phyloP scores from a whole-genome alignment of 441 rosid species.

The Pelargonium fulgidum region DNA sequence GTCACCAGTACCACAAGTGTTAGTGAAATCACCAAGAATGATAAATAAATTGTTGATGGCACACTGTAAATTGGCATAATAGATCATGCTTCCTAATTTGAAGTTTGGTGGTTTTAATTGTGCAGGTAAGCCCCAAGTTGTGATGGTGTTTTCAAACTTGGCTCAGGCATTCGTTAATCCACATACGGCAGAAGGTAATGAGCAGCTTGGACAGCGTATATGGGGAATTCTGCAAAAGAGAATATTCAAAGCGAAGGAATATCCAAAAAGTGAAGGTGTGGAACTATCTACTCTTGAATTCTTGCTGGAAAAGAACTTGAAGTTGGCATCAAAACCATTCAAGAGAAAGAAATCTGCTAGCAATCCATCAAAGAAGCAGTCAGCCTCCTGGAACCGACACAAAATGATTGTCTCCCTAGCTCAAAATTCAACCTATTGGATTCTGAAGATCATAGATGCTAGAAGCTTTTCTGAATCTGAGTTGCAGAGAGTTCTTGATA shows the following conservation, averaged over 20 bases:
- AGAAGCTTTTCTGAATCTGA: conserved; percentile 49
- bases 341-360: conserved; percentile 63
- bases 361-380: conserved; percentile 54
- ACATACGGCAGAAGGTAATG: conserved; percentile 66
- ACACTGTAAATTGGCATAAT: no score
- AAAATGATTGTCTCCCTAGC: conserved; percentile 63
- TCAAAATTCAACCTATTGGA: conserved; percentile 74
- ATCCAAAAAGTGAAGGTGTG: conserved; percentile 52
- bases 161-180: conserved; percentile 73
- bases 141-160: conserved; percentile 66
- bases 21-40: background rate
- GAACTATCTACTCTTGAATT: conserved; percentile 48
- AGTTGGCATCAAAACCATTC: conserved; percentile 83
- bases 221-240: conserved; percentile 91
- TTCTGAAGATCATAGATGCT: conserved; percentile 67
- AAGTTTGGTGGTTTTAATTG: conserved; percentile 7
- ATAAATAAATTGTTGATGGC: background rate
- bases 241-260: conserved; percentile 71
- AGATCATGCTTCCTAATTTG: background rate
- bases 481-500: conserved; percentile 44
- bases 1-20: background rate
- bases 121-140: conserved; percentile 70
- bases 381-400: conserved; percentile 61
- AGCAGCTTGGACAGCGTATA: conserved; percentile 77
- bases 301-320: conserved; percentile 65